Evolutionary conservation across 331 rosid genomes (phyloP), one percentile per base, ranked within the genome.

Genomic region (Malus hybrid): DNA sequence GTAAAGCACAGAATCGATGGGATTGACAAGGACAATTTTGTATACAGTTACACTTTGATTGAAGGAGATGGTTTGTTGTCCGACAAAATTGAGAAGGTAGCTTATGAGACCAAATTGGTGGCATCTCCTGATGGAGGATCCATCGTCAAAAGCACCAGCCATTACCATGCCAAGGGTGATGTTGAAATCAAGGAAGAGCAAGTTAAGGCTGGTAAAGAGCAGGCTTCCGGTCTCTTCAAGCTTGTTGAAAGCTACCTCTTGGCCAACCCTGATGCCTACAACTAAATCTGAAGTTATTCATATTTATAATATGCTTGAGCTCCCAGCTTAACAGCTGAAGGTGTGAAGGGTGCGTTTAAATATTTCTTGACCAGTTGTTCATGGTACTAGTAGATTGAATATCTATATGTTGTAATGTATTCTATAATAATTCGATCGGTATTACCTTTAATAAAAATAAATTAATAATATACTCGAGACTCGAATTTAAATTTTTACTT

Each of bases 41-140:
- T 65, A 2, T 88, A 84, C 80, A 73, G 74, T 42, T 88, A 83
- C 84, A 83, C 82, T 65, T 61, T 90, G 71, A 71, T 83, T 19
- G 96, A 70, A 59, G 93, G 96, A 0, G 88, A 76, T 42, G 86
- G 13, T 3, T 42, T 52, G 14, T 0, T 71, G 76, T 50, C 64
- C 15, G 69, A 86, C 74, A 4, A 65, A 22, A 16, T 80, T 14
- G 83, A 73, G 73, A 80, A 68, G 60, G 68, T 86, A 9, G 81
- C 76, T 32, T 85, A 88, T 32, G 83, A 85, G 79, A 74, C 80
- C 67, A 83, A 85, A 70, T 13, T 90, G 14, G 85, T 72, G 71
- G 89, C 83, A 48, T 73, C 70, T 0, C 52, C 87, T 1, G 71
- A 83, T 57, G 97, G 97, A 54, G 96, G 97, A 12, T 59, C 85